Evolutionary conservation across 495 filamentous ascomycete genomes (phyloP).

Genomic region (Xylaria nigripes): DNA sequence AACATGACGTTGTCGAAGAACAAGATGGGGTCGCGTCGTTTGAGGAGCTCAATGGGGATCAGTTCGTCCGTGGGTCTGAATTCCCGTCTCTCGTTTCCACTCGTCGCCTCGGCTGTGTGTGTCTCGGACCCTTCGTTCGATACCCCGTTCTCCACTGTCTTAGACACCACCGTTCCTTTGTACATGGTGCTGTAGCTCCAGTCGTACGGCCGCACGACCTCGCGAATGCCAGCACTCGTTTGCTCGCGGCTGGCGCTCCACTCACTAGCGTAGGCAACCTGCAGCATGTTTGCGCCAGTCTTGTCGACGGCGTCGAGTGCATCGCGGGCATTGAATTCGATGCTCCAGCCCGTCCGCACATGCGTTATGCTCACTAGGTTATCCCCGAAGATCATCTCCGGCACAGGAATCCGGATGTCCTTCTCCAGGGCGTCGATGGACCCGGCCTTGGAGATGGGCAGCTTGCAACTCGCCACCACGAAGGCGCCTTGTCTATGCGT

Average conservation of each 20-base stretch:
- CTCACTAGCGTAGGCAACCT: constrained; percentile 82
- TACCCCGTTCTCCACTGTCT: background rate
- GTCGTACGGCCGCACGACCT: constrained; percentile 91
- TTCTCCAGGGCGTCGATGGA: constrained; percentile 82
- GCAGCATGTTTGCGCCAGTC: constrained; percentile 77
- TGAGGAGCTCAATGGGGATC: constrained; percentile 79
- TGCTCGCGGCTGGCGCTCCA: constrained; percentile 84
- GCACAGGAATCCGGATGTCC: constrained; percentile 72
- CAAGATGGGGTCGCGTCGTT: constrained; percentile 75
- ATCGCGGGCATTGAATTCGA: constrained; percentile 76
- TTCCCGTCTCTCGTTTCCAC: constrained; percentile 16
- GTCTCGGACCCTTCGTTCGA: background rate
- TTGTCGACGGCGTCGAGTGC: constrained; percentile 89
- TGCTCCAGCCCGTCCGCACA: constrained; percentile 55
- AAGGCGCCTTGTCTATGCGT: constrained; percentile 53
- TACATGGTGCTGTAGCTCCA: constrained; percentile 94
- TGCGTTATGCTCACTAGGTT: constrained; percentile 74
- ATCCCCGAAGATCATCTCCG: constrained; percentile 99
- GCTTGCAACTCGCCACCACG: constrained; percentile 68
- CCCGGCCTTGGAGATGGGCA: constrained; percentile 82
- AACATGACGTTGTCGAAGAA: constrained; percentile 93
- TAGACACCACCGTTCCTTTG: constrained; percentile 49
- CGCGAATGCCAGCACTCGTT: constrained; percentile 80
- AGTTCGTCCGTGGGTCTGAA: constrained; percentile 47
- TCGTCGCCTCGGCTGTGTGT: background rate